Percentiles rank a stretch among this genome's conserved stretches.
phyloP scores from a whole-genome alignment of 176 grass and related monocot species.

The Melocanna baccifera region DNA sequence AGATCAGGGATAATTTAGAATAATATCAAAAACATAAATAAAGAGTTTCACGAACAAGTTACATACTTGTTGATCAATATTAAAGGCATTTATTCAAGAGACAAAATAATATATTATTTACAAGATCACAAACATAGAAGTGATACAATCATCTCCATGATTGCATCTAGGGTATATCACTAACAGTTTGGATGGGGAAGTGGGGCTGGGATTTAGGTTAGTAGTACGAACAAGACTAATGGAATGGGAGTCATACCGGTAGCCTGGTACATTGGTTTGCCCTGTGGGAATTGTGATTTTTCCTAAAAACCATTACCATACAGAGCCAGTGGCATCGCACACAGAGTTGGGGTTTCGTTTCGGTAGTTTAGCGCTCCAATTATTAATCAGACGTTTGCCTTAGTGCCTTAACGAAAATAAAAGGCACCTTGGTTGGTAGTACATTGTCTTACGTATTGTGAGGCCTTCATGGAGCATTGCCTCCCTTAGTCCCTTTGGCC shows the following conservation, averaged over 20 bases:
- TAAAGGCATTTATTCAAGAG: too few relatives aligned
- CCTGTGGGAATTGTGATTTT: not conserved
- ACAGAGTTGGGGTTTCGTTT: not conserved
- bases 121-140: too few relatives aligned
- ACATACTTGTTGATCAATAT: too few relatives aligned
- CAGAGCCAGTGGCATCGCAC: not conserved
- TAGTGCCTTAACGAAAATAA: not conserved
- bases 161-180: too few relatives aligned
- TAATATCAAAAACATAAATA: too few relatives aligned
- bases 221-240: not conserved
- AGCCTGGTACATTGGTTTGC: not conserved
- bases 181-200: too few relatives aligned
- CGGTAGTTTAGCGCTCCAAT: not conserved
- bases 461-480: slow-evolving; percentile 5
- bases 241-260: not conserved
- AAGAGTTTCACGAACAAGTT: too few relatives aligned
- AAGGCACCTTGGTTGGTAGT: not conserved
- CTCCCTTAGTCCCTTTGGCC: not conserved
- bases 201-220: not conserved
- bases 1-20: too few relatives aligned
- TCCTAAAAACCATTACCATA: not conserved
- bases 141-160: too few relatives aligned
- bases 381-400: not conserved
- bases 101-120: too few relatives aligned
- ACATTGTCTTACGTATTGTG: not conserved